These are phyloP conservation scores for Tephrocybe rancida DNA, from an alignment of 768 basidiomycete genomes.

Conservation along the genomic window DNA sequence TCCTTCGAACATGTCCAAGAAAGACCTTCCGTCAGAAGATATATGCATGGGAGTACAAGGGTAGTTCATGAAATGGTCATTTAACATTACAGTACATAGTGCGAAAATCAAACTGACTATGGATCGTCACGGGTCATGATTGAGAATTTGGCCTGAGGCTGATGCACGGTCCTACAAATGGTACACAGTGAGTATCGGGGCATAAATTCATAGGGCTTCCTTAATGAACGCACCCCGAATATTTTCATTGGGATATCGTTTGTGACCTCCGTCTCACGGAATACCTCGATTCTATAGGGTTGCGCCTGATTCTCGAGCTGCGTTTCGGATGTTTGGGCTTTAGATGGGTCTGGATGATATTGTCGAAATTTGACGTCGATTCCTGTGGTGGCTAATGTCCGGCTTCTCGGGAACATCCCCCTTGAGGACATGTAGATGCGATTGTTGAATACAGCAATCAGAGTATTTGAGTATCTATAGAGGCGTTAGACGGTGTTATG, in stretches of 20 bases:
- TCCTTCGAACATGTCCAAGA: too few species aligned
- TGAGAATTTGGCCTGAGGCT: not conserved
- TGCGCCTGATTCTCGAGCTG: not conserved
- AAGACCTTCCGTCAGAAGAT: too few species aligned
- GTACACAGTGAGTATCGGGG: too few species aligned
- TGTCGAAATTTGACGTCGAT: slow-evolving; percentile 5
- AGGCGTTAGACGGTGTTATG: not conserved
- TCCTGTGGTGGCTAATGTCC: not conserved
- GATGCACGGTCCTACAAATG: not conserved
- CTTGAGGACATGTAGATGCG: slow-evolving; percentile 14
- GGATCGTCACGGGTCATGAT: not conserved
- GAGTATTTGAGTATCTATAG: slow-evolving; percentile 15
- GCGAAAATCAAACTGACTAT: too few species aligned
- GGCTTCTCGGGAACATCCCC: slow-evolving; percentile 2
- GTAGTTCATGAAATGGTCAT: too few species aligned
- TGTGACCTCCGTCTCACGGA: slow-evolving; percentile 6
- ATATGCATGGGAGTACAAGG: too few species aligned
- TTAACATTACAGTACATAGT: too few species aligned
- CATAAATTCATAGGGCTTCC: too few species aligned
- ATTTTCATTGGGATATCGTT: not conserved
- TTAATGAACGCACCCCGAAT: not conserved
- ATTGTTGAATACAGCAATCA: slow-evolving; percentile 16
- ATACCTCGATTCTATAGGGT: slow-evolving; percentile 6
- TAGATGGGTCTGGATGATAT: not conserved
- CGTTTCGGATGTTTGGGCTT: not conserved